These are phyloP conservation scores for Quercus gilva DNA, from an alignment of 306 rosid species.

Conservation along the genomic window DNA sequence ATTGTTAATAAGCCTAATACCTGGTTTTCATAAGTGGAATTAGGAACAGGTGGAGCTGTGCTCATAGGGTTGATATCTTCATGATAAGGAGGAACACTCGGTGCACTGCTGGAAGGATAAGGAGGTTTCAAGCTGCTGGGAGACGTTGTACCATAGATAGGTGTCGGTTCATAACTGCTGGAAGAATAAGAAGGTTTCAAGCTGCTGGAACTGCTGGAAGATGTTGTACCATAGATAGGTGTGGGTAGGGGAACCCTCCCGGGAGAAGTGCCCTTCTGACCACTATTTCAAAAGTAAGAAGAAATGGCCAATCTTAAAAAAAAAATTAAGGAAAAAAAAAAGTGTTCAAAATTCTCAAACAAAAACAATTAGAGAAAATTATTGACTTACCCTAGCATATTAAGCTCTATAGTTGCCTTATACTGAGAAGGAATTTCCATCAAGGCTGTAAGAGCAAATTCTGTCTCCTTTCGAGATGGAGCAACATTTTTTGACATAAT, in stretches of 20 bases:
- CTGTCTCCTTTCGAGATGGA: slow-evolving; percentile 73
- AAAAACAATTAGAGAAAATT: slow-evolving; percentile 12
- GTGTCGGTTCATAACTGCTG: slow-evolving; percentile 58
- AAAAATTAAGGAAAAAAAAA: neutral
- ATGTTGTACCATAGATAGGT: slow-evolving; percentile 53
- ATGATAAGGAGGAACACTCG: slow-evolving; percentile 51
- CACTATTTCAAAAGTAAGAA: slow-evolving; percentile 38
- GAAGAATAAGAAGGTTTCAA: slow-evolving; percentile 46
- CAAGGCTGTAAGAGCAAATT: slow-evolving; percentile 88
- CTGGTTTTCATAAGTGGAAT: slow-evolving; percentile 66
- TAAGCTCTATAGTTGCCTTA: slow-evolving; percentile 83
- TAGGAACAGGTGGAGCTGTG: slow-evolving; percentile 61
- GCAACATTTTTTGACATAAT: slow-evolving; percentile 79
- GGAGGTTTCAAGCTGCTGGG: slow-evolving; percentile 46
- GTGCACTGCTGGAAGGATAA: slow-evolving; percentile 38
- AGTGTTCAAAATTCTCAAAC: slow-evolving; percentile 4
- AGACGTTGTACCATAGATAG: slow-evolving; percentile 53
- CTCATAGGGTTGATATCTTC: slow-evolving; percentile 27
- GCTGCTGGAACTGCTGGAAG: slow-evolving; percentile 20
- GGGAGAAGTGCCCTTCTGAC: slow-evolving; percentile 47
- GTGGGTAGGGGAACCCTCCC: slow-evolving; percentile 82
- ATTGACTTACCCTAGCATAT: slow-evolving; percentile 64
- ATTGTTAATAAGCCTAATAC: slow-evolving; percentile 26
- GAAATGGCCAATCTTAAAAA: slow-evolving; percentile 14
- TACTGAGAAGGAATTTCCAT: slow-evolving; percentile 99